phyloP scores from a whole-genome alignment of 179 eudicot species.

The Drosera spatulata region DNA sequence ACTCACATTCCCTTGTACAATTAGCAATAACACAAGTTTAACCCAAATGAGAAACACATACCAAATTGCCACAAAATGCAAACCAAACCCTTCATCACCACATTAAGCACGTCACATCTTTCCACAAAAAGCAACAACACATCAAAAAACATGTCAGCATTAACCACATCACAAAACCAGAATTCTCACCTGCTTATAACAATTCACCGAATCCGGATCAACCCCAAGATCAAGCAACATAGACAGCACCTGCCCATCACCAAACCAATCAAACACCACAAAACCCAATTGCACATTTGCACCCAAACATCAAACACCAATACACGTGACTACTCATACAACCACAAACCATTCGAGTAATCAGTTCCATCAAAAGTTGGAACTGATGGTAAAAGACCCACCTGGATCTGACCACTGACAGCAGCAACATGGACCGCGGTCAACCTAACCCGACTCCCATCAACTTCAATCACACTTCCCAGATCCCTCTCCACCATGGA shows the following conservation, averaged over 20 bases:
- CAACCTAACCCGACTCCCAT: constrained; percentile 31
- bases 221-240: constrained; percentile 7
- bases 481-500: not conserved
- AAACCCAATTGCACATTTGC: not conserved
- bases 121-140: too few species aligned
- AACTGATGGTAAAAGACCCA: not conserved
- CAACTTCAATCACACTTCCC: not conserved
- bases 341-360: not conserved
- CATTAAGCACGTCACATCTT: too few species aligned
- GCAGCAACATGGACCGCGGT: constrained; percentile 79
- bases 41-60: not conserved
- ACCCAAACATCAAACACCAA: not conserved
- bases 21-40: too few species aligned
- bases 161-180: too few species aligned
- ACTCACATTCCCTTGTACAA: too few species aligned
- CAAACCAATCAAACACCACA: not conserved
- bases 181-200: constrained; percentile 5
- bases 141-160: too few species aligned
- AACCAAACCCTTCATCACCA: too few species aligned
- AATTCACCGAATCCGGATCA: constrained; percentile 6
- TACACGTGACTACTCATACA: not conserved
- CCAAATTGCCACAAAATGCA: not conserved
- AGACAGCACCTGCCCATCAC: constrained; percentile 7
- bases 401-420: constrained; percentile 72
- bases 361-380: not conserved